Evolutionary conservation across 306 rosid species (phyloP), one percentile per base, ranked within the genome.

Genomic region (Corylus americana): DNA sequence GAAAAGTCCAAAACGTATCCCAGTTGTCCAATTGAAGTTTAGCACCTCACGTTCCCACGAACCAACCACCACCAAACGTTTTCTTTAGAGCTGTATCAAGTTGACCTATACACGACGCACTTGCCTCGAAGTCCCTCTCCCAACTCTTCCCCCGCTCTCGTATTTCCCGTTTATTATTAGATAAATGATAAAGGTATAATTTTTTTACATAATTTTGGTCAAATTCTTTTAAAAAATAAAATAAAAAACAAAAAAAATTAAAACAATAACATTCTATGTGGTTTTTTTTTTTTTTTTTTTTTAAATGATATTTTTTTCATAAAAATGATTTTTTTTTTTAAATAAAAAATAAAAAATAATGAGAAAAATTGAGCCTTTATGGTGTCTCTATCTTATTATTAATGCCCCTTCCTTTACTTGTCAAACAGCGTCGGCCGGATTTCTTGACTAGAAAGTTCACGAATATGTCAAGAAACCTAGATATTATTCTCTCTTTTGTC

Each of bases 381-480:
- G 25, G 25, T 22, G 25, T 22, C 25, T 22, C 25, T 22, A 22
- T 22, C 25, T 22, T 22, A 22, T 22, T 22, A 22, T 22, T 22
- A 39, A 2, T 39, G 80, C 42, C 55, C 68, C 22, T 14, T 5
- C 8, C 45, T 58, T 88, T 87, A 85, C 93, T 93, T 94, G 94
- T 94, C 80, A 78, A 85, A 86, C 69, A 48, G 20, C 25, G 39
- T 77, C 45, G 71, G 94, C 98, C 92, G 94, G 77, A 63, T 84
- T 91, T 71, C 79, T 92, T 92, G 98, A 95, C 94, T 87, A 68
- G 35, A 22, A 22, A 71, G 77, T 70, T 61, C 62, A 48, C 77
- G 75, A 82, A 86, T 78, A 75, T 85, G 35, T 83, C 54, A 59
- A 7, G 57, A 18, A 55, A 70, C 54, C 70, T 16, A 13, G 68